Conservation (phyloP, 106 monocot species). For the Iris macrosiphon region DNA sequence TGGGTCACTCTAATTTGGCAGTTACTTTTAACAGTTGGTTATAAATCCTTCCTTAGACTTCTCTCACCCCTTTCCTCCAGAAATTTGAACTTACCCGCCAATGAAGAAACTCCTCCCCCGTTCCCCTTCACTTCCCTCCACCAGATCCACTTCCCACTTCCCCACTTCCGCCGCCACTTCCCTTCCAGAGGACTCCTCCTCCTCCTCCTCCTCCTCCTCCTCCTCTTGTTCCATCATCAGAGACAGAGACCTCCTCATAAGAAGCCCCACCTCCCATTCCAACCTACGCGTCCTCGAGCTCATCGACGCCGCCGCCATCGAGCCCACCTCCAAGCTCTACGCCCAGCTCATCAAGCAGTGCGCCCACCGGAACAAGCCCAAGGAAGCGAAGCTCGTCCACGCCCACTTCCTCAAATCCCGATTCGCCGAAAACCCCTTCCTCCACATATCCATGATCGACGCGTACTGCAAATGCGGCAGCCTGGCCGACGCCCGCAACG, state of each 20-base stretch:
- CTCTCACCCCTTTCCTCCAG: no score
- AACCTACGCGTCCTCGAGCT: slow-evolving; percentile 16
- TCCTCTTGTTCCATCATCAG: neutral
- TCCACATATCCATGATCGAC: slow-evolving; percentile 18
- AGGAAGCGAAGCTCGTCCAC: slow-evolving; percentile 15
- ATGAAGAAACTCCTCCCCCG: no score
- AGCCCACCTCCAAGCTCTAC: slow-evolving; percentile 8
- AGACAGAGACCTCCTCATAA: slow-evolving; percentile 9
- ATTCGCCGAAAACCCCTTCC: slow-evolving; percentile 3
- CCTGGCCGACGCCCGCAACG: slow-evolving; percentile 8
- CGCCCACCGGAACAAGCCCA: slow-evolving; percentile 10
- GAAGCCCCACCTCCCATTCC: neutral
- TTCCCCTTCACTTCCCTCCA: no score
- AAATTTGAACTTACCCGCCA: no score
- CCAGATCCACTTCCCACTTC: no score
- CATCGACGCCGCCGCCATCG: slow-evolving; percentile 11
- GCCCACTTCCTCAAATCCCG: slow-evolving; percentile 6
- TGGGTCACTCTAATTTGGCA: no score
- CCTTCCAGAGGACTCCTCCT: no score
- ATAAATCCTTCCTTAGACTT: no score
- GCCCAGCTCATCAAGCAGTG: slow-evolving; percentile 11
- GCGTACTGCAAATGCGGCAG: slow-evolving; percentile 18
- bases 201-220: no score
- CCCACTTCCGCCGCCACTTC: no score
- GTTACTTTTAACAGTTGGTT: no score